A percentile compares a stretch with the other conserved stretches of the same genome.
Conservation (phyloP, 805 yeast genomes). For the Zygosaccharomyces lentus region DNA sequence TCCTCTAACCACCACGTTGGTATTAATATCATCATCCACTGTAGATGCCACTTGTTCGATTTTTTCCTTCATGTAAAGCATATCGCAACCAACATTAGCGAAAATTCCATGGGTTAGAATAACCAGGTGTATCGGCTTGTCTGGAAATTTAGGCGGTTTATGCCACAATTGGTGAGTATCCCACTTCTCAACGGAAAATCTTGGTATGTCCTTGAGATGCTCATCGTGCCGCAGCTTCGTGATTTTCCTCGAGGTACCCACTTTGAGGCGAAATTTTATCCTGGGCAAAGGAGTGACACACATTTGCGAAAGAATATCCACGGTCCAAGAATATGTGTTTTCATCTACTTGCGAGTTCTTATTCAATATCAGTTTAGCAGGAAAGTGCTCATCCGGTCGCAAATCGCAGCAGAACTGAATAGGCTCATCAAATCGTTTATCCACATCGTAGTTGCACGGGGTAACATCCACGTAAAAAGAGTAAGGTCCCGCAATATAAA, state of each 20-base stretch:
- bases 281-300: slow-evolving; percentile 64
- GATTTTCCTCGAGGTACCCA: slow-evolving; percentile 44
- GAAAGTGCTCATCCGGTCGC: slow-evolving; percentile 68
- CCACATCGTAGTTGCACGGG: slow-evolving; percentile 57
- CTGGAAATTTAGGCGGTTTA: slow-evolving; percentile 48
- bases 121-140: slow-evolving; percentile 72
- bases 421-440: slow-evolving; percentile 39
- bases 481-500: slow-evolving; percentile 86
- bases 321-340: slow-evolving; percentile 59
- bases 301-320: slow-evolving; percentile 78
- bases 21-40: slow-evolving; percentile 22
- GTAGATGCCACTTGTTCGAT: slow-evolving; percentile 45
- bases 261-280: slow-evolving; percentile 59
- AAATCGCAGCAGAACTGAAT: slow-evolving; percentile 49
- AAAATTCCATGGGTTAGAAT: slow-evolving; percentile 89
- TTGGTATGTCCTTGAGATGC: background rate
- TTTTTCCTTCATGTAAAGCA: slow-evolving; percentile 80
- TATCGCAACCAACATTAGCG: slow-evolving; percentile 84
- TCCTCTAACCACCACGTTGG: slow-evolving; percentile 75
- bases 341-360: slow-evolving; percentile 32
- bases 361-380: slow-evolving; percentile 50
- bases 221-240: slow-evolving; percentile 11
- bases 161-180: slow-evolving; percentile 76
- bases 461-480: slow-evolving; percentile 77
- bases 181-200: slow-evolving; percentile 31